phyloP scores from a whole-genome alignment of 1,284 basidiomycete species.

The Amylostereum areolatum region DNA sequence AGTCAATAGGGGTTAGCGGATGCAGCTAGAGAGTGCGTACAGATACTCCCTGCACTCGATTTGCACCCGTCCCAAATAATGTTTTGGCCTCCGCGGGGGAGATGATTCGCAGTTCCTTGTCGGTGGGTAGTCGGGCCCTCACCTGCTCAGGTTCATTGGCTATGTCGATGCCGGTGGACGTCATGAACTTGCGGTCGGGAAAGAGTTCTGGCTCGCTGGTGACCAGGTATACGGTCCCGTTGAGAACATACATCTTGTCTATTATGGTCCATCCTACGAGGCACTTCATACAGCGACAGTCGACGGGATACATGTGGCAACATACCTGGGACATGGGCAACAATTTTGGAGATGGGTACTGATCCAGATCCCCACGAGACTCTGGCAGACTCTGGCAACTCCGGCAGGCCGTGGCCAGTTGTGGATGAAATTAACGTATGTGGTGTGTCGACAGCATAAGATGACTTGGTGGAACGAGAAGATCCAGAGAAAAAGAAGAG shows the following conservation, averaged over 20 bases:
- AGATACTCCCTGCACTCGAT: conserved; percentile 60
- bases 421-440: conserved; percentile 15
- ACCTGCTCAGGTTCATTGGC: conserved; percentile 39
- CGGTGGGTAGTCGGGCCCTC: conserved; percentile 53
- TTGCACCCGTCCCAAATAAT: conserved; percentile 62
- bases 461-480: conserved; percentile 10
- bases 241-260: conserved; percentile 70
- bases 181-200: conserved; percentile 51
- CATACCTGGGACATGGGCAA: conserved; percentile 60
- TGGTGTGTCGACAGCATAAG: conserved; percentile 10
- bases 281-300: background rate
- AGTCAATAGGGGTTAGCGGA: background rate
- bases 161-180: conserved; percentile 49
- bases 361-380: conserved; percentile 27
- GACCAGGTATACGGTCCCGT: conserved; percentile 74
- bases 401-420: conserved; percentile 19
- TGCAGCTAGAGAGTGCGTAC: conserved; percentile 33
- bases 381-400: conserved; percentile 12
- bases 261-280: conserved; percentile 77
- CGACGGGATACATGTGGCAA: background rate
- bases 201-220: conserved; percentile 47
- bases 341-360: conserved; percentile 52
- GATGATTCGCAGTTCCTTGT: conserved; percentile 75
- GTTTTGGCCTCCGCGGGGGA: conserved; percentile 58
- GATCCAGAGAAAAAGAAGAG: conserved; percentile 33